phyloP scores from a whole-genome alignment of 2,329 filamentous ascomycete species.

The Cercospora berteroae region DNA sequence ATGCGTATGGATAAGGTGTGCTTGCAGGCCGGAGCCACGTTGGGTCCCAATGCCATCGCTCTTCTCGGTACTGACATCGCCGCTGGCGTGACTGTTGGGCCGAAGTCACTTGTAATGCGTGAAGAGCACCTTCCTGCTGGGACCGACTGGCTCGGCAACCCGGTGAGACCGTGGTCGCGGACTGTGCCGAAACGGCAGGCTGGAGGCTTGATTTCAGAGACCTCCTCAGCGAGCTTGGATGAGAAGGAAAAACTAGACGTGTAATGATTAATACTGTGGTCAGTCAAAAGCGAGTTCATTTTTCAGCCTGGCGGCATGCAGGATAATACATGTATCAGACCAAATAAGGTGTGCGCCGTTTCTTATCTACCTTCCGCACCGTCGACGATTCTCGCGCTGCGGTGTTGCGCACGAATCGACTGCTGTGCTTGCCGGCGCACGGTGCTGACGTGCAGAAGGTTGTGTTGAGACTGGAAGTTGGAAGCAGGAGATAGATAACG shows the following conservation, averaged over 20 bases:
- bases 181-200: not conserved
- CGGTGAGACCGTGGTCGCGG: slow-evolving; percentile 2
- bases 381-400: not conserved
- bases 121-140: slow-evolving; percentile 5
- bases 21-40: not conserved
- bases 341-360: not conserved
- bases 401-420: not conserved
- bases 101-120: slow-evolving; percentile 7
- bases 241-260: not conserved
- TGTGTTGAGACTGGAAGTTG: not conserved
- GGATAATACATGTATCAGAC: not conserved
- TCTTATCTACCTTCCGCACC: not conserved
- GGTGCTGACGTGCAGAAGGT: not conserved
- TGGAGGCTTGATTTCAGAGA: not conserved
- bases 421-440: not conserved
- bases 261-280: not conserved
- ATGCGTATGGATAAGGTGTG: slow-evolving; percentile 4
- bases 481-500: not conserved
- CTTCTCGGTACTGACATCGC: not conserved
- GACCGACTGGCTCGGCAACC: slow-evolving; percentile 5
- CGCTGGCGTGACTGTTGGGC: slow-evolving; percentile 5
- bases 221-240: not conserved
- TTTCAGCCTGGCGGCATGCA: not conserved
- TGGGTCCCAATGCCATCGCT: not conserved
- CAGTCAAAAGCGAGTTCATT: not conserved